Conservation (phyloP, 768 basidiomycete species). For the Hortiboletus flavorubellus region DNA sequence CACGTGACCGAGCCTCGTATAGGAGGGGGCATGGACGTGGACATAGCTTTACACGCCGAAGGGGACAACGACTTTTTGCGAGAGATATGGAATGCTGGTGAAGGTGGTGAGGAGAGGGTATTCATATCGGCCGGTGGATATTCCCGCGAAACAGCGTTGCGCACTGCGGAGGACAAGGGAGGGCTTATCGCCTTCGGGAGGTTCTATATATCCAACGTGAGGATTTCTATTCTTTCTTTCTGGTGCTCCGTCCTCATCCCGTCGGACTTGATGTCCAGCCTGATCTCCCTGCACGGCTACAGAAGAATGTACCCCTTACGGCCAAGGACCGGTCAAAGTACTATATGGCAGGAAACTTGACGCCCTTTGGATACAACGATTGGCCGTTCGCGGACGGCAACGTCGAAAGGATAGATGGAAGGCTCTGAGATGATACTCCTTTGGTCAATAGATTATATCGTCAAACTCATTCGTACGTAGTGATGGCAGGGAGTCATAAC, state of each 20-base stretch:
- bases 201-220: neutral
- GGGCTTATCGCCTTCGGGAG: neutral
- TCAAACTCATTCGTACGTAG: too few species aligned
- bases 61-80: neutral
- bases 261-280: conserved; percentile 12
- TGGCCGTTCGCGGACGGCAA: conserved; percentile 20
- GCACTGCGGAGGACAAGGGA: neutral
- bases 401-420: neutral
- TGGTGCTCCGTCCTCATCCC: too few species aligned
- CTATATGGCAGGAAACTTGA: conserved; percentile 23
- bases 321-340: conserved; percentile 20
- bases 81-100: neutral
- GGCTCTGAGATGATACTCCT: neutral
- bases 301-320: conserved; percentile 15
- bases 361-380: conserved; percentile 29
- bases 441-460: too few species aligned
- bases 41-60: neutral
- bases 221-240: neutral
- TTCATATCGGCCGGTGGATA: neutral
- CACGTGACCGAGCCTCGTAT: neutral
- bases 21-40: neutral
- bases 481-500: too few species aligned
- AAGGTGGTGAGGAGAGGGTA: neutral
- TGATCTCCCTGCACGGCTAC: conserved; percentile 25
- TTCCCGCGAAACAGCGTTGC: neutral